phyloP scores from a whole-genome alignment of 148 eudicot genomes.

The Dianthus caryophyllus region DNA sequence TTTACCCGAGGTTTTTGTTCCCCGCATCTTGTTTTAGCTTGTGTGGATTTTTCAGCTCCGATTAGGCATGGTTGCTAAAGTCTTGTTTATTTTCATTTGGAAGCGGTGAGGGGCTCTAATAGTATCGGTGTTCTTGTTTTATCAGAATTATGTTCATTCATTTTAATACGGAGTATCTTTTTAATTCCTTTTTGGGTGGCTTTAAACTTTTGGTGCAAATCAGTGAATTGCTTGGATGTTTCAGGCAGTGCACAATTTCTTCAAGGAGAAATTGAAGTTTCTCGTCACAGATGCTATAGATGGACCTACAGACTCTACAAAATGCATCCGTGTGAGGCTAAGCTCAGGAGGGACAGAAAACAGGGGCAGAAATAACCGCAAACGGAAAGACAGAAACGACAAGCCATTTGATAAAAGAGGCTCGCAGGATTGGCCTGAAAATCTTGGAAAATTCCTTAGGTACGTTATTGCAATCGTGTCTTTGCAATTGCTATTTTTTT shows the following conservation, averaged over 20 bases:
- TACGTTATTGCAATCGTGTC: slow-evolving; percentile 22
- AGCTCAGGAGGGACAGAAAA: slow-evolving; percentile 48
- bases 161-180: not conserved
- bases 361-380: slow-evolving; percentile 44
- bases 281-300: slow-evolving; percentile 90
- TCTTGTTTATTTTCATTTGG: not conserved
- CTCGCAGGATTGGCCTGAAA: slow-evolving; percentile 79
- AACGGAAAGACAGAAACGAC: slow-evolving; percentile 71
- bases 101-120: not conserved
- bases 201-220: not conserved
- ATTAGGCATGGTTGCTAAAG: no score
- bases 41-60: not conserved
- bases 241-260: slow-evolving; percentile 88
- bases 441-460: slow-evolving; percentile 88
- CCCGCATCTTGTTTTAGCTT: not conserved
- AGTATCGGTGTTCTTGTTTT: not conserved
- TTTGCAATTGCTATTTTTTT: not conserved
- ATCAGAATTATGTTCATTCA: not conserved
- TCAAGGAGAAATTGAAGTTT: slow-evolving; percentile 77
- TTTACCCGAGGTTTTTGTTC: not conserved
- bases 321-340: slow-evolving; percentile 86
- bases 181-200: not conserved
- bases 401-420: slow-evolving; percentile 84
- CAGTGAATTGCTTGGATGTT: slow-evolving; percentile 13
- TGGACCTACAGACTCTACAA: slow-evolving; percentile 65